Evolutionary conservation across 2,329 filamentous ascomycete species (phyloP), one percentile per base, ranked within the genome.

Genomic region (Dothistroma pini): DNA sequence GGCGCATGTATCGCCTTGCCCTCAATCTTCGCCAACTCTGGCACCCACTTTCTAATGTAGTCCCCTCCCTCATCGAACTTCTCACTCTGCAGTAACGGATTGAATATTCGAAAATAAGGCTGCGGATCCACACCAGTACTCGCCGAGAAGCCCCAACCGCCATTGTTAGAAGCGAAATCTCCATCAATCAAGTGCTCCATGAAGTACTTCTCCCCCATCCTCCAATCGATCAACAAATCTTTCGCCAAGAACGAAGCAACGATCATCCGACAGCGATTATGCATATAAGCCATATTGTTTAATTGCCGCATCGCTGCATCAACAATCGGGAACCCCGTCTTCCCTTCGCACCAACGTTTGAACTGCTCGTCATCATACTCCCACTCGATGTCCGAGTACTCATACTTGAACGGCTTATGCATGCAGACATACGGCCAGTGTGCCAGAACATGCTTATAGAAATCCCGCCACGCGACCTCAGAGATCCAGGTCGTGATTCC

Each of bases 71-170:
- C 79, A 71, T 96, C 92, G 68, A 96, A 96, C 75, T 89, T 93
- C 80, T 95, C 90, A 68, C 89, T 91, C 78, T 96, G 92, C 19
- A 90, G 77, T 50, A 91, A 73, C 0, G 92, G 92, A 69, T 96
- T 96, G 76, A 96, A 96, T 56, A 96, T 89, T 7, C 91, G 83
- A 65, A 96, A 96, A 72, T 96, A 96, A 0, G 92, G 91, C 75
- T 96, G 90, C 1, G 91, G 89, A 74, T 96, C 91, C 7, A 92
- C 89, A 1, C 90, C 89, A 0, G 87, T 87, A 19, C 82, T 85
- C 4, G 88, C 86, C 25, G 81, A 76, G 66, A 87, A 88, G 0
- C 85, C 86, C 86, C 86, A 89, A 0, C 86, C 86, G 9, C 86
- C 85, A 63, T 90, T 91, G 73, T 93, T 93, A 60, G 84, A 88